phyloP scores from a whole-genome alignment of 1,139 yeast species.

The Nakaseomyces uthaithaninus region DNA sequence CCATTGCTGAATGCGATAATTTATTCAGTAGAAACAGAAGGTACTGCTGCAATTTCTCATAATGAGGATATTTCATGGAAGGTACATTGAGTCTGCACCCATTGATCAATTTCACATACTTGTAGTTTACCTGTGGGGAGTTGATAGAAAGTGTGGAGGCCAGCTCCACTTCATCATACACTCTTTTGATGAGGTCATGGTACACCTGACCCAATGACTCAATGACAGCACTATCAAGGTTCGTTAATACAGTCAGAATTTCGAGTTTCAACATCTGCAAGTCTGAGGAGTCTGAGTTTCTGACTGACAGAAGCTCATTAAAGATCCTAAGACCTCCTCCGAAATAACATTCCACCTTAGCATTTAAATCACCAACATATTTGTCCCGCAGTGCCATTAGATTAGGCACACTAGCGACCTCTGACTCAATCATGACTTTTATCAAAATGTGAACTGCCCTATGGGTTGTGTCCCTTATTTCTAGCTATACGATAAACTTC shows the following conservation, averaged over 20 bases:
- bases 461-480: too few relatives aligned
- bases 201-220: constrained; percentile 17
- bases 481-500: too few relatives aligned
- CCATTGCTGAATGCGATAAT: background rate
- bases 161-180: constrained; percentile 12
- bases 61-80: constrained; percentile 11
- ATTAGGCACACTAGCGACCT: background rate
- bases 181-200: constrained; percentile 11
- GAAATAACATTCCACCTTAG: constrained; percentile 16
- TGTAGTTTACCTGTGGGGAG: constrained; percentile 13
- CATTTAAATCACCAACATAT: constrained; percentile 20
- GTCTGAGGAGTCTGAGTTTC: constrained; percentile 7
- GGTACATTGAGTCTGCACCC: constrained; percentile 16
- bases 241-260: constrained; percentile 19
- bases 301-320: constrained; percentile 14
- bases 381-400: background rate
- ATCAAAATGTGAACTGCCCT: too few relatives aligned
- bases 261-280: constrained; percentile 20
- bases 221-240: constrained; percentile 18
- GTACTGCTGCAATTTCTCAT: constrained; percentile 11
- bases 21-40: background rate
- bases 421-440: background rate
- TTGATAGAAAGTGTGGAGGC: constrained; percentile 15
- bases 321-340: constrained; percentile 13
- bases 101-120: constrained; percentile 19